Base-by-base conservation (phyloP, 805 yeast genomes). In the Sporopachydermia lactativora region DNA sequence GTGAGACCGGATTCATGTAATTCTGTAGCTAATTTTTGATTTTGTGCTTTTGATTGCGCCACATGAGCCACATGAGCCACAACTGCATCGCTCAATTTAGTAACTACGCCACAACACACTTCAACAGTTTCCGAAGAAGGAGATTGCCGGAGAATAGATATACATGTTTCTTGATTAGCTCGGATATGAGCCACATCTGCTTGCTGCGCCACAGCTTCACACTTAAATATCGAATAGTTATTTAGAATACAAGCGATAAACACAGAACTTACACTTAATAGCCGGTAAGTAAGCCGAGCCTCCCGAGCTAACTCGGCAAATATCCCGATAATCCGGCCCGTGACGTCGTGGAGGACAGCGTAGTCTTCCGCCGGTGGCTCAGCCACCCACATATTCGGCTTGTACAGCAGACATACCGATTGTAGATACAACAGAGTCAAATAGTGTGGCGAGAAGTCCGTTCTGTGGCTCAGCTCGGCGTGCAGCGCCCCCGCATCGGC, bases 151-250 rank as follows among this genome's bases (percentile, higher is more conserved):
- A 24, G 31, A 8, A 24, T 24, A 24, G 8, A 8, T 24, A 24
- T 24, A n/a, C 31, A 24, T 8, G 31, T 24, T 8, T 24, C n/a
- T 8, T n/a, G n/a, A 8, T 24, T 24, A 8, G 8, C 31, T 24
- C n/a, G 31, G 8, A 24, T 24, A 24, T 24, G 13, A 24, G 8
- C 31, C 8, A 24, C 31, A 24, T 8, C 8, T n/a, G 31, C 31
- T n/a, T 24, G 8, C 31, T n/a, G 8, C 8, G 31, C 31, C n/a
- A 24, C 13, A 24, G n/a, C 8, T 24, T 24, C 31, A 24, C 31
- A 24, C n/a, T 24, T 24, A 24, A 24, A 24, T 24, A 24, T 24
- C 31, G 31, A 24, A n/a, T 24, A 24, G 31, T 24, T 24, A n/a
- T 24, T 24, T n/a, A 24, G n/a, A 8, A 24, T 24, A 24, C 13